Percentiles rank a stretch among this genome's conserved stretches.
Conservation (phyloP, 805 yeast genomes). For the Komagataella ulmi region DNA sequence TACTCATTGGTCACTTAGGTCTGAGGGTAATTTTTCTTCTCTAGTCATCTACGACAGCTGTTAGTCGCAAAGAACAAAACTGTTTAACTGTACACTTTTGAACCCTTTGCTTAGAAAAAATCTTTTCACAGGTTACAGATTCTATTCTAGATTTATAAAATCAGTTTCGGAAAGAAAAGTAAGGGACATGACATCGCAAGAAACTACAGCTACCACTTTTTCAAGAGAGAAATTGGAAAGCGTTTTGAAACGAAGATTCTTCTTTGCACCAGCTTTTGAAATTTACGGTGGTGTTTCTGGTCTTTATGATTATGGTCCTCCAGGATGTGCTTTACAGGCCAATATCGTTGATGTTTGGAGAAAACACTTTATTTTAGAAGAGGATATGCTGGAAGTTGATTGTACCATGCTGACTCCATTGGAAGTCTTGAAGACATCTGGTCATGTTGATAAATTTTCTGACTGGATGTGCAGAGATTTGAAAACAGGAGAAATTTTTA, state of each 20-base stretch:
- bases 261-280: slow-evolving; percentile 95
- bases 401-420: slow-evolving; percentile 96
- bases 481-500: slow-evolving; percentile 93
- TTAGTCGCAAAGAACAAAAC: not conserved
- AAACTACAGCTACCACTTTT: slow-evolving; percentile 22
- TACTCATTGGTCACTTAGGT: not conserved
- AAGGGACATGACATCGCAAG: not conserved
- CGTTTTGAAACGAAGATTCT: slow-evolving; percentile 88
- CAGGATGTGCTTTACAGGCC: slow-evolving; percentile 98
- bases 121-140: not conserved
- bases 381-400: slow-evolving; percentile 98
- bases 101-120: not conserved
- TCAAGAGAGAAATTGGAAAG: slow-evolving; percentile 83
- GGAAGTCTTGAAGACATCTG: slow-evolving; percentile 96
- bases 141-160: not conserved
- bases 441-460: slow-evolving; percentile 97
- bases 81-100: not conserved
- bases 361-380: slow-evolving; percentile 93
- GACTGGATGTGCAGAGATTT: slow-evolving; percentile 98
- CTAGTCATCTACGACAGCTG: not conserved
- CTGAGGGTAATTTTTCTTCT: not conserved
- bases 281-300: slow-evolving; percentile 98
- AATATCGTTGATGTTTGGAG: slow-evolving; percentile 93
- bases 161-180: not conserved
- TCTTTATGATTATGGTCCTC: slow-evolving; percentile 96